A percentile compares a stretch with the other conserved stretches of the same genome.
Conservation (phyloP, 345 rosid species). For the Linum tenue region DNA sequence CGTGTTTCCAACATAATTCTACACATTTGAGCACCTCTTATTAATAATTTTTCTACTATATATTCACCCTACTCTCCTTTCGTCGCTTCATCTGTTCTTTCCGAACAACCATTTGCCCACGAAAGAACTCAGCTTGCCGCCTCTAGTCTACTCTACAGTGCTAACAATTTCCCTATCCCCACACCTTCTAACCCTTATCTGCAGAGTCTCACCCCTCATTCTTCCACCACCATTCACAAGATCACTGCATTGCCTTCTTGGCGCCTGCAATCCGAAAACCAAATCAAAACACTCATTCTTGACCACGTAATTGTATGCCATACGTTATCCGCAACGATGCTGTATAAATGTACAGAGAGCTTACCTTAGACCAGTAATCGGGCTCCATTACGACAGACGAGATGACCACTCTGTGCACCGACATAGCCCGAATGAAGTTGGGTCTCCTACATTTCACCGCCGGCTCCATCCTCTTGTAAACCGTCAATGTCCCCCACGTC, state of each 20-base stretch:
- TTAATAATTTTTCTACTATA: too few relatives aligned
- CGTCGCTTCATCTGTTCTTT: too few relatives aligned
- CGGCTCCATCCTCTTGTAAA: slow-evolving; percentile 25
- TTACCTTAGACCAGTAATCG: slow-evolving; percentile 57
- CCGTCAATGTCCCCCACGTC: slow-evolving; percentile 38
- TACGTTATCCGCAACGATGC: too few relatives aligned
- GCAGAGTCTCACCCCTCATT: slow-evolving; percentile 24
- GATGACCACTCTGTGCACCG: slow-evolving; percentile 38
- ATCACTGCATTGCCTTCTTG: slow-evolving; percentile 55
- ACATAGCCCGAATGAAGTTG: slow-evolving; percentile 22
- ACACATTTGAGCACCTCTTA: too few relatives aligned
- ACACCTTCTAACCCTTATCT: slow-evolving; percentile 60
- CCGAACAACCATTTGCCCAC: too few relatives aligned
- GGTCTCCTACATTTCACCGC: slow-evolving; percentile 32
- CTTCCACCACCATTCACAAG: slow-evolving; percentile 29
- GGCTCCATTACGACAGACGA: slow-evolving; percentile 51
- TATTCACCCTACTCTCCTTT: too few relatives aligned
- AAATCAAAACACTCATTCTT: too few relatives aligned
- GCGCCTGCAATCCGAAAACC: slow-evolving; percentile 25
- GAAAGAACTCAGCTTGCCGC: too few relatives aligned
- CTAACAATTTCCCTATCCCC: slow-evolving; percentile 37
- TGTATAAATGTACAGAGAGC: background rate
- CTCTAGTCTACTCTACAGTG: slow-evolving; percentile 3
- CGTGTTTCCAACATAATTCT: too few relatives aligned
- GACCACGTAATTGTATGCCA: too few relatives aligned